phyloP scores from a whole-genome alignment of 2,329 filamentous ascomycete genomes.

The Fusarium verticillioides region DNA sequence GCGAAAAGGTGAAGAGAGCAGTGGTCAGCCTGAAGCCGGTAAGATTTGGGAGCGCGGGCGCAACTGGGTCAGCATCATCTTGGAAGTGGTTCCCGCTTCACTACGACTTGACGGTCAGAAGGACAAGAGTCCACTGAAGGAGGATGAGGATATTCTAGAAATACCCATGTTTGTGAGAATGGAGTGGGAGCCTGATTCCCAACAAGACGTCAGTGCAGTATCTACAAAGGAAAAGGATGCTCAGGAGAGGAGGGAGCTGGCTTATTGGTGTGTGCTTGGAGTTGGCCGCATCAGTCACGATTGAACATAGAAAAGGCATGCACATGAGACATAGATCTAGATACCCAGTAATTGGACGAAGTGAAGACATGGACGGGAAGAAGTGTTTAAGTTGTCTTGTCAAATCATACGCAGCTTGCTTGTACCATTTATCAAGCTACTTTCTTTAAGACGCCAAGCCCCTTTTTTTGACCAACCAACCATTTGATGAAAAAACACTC shows the following conservation, averaged over 20 bases:
- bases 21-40: conserved; percentile 77
- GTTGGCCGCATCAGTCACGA: conserved; percentile 79
- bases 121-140: conserved; percentile 60
- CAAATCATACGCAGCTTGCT: conserved; percentile 58
- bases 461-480: conserved; percentile 55
- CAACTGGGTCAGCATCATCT: conserved; percentile 94
- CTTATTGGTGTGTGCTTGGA: conserved; percentile 95
- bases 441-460: conserved; percentile 62
- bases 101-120: conserved; percentile 54
- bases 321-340: conserved; percentile 46
- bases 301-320: conserved; percentile 34
- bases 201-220: conserved; percentile 70
- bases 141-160: conserved; percentile 77
- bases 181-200: conserved; percentile 84
- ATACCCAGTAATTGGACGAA: conserved; percentile 54
- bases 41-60: conserved; percentile 96
- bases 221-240: conserved; percentile 66
- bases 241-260: conserved; percentile 85
- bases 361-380: conserved; percentile 39
- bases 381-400: conserved; percentile 49
- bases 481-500: conserved; percentile 51
- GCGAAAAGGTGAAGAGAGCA: conserved; percentile 54
- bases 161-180: conserved; percentile 94
- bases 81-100: conserved; percentile 83
- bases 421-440: conserved; percentile 62